These are phyloP conservation scores for Yueomyces sinensis DNA, from an alignment of 805 yeast genomes.

Conservation along the genomic window DNA sequence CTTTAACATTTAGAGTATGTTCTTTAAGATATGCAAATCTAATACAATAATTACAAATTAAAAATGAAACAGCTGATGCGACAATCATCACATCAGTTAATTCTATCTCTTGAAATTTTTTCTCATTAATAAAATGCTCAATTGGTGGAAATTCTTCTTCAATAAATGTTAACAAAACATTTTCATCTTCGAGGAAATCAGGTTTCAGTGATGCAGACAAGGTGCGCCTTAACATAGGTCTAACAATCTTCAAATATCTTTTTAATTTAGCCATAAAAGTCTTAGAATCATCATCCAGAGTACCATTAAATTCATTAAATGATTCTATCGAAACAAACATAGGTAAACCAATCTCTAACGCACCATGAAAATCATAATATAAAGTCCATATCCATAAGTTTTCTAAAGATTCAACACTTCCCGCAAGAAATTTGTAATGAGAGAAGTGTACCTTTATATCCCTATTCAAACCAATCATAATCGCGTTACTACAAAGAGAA, in stretches of 20 bases:
- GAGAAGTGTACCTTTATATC: constrained; percentile 8
- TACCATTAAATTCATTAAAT: constrained; percentile 1
- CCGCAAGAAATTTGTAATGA: constrained; percentile 8
- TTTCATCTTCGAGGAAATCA: constrained; percentile 1
- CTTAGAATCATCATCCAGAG: background rate
- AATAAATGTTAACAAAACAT: constrained; percentile 2
- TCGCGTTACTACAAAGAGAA: constrained; percentile 7
- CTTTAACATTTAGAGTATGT: background rate
- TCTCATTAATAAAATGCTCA: constrained; percentile 4
- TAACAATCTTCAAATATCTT: constrained; percentile 7
- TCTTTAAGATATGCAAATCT: background rate
- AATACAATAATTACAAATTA: background rate
- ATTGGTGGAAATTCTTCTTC: constrained; percentile 8
- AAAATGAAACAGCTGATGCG: background rate
- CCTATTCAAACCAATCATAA: constrained; percentile 14
- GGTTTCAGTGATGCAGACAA: constrained; percentile 7
- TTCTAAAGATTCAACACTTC: constrained; percentile 3
- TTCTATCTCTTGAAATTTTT: background rate
- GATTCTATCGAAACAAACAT: constrained; percentile 9
- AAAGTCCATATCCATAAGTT: constrained; percentile 15
- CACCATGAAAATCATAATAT: constrained; percentile 13
- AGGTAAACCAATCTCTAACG: constrained; percentile 21
- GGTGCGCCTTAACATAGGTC: constrained; percentile 8
- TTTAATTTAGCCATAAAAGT: constrained; percentile 5
- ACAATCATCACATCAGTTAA: background rate